Percentiles rank a stretch among this genome's conserved stretches.
Conservation (phyloP, 1,284 basidiomycete genomes). For the Irpex lacteus region DNA sequence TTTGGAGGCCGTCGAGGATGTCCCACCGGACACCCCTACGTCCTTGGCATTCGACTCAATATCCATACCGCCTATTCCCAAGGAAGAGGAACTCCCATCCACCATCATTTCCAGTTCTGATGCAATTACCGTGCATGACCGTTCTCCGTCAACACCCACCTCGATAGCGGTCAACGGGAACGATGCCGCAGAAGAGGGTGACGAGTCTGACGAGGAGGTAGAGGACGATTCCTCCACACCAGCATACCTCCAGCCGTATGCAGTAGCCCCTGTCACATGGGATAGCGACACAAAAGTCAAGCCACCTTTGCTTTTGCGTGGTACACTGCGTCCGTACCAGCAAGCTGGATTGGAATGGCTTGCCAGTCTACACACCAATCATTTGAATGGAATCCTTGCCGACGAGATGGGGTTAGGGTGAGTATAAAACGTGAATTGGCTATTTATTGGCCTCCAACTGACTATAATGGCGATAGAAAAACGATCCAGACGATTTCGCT, state of each 20-base stretch:
- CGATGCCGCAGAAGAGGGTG: slow-evolving; percentile 20
- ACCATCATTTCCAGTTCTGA: background rate
- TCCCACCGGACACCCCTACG: background rate
- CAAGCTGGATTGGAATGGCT: slow-evolving; percentile 96
- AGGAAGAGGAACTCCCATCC: background rate
- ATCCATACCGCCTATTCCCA: background rate
- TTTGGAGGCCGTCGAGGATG: background rate
- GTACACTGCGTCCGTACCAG: slow-evolving; percentile 90
- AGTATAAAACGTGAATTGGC: slow-evolving; percentile 27
- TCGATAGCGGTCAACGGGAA: slow-evolving; percentile 8
- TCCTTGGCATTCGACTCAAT: background rate
- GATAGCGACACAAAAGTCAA: slow-evolving; percentile 56
- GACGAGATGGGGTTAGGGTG: slow-evolving; percentile 93
- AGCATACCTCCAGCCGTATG: slow-evolving; percentile 60
- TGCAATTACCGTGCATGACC: slow-evolving; percentile 13
- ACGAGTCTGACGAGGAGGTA: slow-evolving; percentile 24
- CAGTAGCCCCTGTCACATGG: slow-evolving; percentile 68
- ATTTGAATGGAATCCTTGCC: slow-evolving; percentile 90
- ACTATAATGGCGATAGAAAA: slow-evolving; percentile 55
- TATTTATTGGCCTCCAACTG: background rate
- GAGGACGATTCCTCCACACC: slow-evolving; percentile 41
- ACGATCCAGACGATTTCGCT: slow-evolving; percentile 96
- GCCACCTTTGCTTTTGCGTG: slow-evolving; percentile 83
- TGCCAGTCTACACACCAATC: slow-evolving; percentile 82
- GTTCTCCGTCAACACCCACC: background rate